These are phyloP conservation scores for Paxillus rubicundulus DNA, from an alignment of 768 basidiomycete species.

Conservation along the genomic window DNA sequence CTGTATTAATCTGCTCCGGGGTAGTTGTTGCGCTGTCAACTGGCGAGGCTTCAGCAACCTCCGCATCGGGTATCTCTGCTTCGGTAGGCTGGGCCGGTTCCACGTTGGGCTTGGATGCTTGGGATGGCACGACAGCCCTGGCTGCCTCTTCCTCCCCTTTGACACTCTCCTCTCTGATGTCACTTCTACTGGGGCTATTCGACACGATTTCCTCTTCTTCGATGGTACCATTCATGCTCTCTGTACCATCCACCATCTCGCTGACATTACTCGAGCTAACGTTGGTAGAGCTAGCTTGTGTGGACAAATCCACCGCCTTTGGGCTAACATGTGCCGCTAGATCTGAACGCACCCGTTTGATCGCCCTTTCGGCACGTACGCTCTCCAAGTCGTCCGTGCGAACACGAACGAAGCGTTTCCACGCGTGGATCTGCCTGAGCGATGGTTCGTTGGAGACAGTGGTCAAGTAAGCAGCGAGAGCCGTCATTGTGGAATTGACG, in stretches of 20 bases:
- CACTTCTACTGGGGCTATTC: conserved; percentile 15
- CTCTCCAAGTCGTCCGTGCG: conserved; percentile 88
- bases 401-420: conserved; percentile 85
- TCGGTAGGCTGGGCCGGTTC: conserved; percentile 16
- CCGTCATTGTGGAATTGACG: conserved; percentile 55
- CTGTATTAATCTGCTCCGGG: conserved; percentile 20
- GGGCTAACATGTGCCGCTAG: conserved; percentile 66
- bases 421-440: conserved; percentile 63
- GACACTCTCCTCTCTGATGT: conserved; percentile 21
- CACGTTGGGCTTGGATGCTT: conserved; percentile 1
- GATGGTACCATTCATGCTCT: conserved; percentile 28
- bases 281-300: conserved; percentile 21
- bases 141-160: conserved; percentile 23
- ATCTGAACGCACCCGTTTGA: conserved; percentile 85
- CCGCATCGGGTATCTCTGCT: conserved; percentile 24
- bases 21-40: conserved; percentile 6
- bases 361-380: conserved; percentile 79
- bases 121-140: conserved; percentile 1
- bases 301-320: conserved; percentile 26
- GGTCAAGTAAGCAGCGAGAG: conserved; percentile 78
- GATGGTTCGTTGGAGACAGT: conserved; percentile 65
- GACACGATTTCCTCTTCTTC: conserved; percentile 24
- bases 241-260: conserved; percentile 30
- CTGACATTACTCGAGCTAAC: conserved; percentile 32
- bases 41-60: conserved; percentile 11